Conservation (phyloP, 345 rosid species). For the Lepidium aucheri region DNA sequence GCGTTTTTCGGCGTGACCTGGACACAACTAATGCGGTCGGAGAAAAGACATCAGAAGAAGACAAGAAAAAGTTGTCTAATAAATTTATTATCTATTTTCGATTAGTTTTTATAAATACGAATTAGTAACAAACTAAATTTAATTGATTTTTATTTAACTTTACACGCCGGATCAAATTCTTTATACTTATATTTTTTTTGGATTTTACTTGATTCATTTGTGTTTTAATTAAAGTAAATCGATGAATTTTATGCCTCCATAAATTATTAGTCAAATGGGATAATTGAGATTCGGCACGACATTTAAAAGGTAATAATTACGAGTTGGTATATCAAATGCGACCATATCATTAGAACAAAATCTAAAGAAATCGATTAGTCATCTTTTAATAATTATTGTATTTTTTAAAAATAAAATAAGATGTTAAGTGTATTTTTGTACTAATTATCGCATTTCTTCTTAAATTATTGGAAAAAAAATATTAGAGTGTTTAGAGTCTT, state of each 20-base stretch:
- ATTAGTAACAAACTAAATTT: background rate
- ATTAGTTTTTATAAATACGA: background rate
- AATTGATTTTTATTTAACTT: background rate
- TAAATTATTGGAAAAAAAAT: background rate
- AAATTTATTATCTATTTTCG: no score
- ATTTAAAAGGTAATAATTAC: background rate
- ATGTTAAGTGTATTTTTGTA: no score
- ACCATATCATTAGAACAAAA: constrained; percentile 18
- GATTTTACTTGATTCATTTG: background rate
- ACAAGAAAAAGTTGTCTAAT: constrained; percentile 8
- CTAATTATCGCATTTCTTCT: background rate
- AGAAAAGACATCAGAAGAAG: constrained; percentile 8
- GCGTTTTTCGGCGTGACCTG: constrained; percentile 30
- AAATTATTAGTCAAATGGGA: constrained; percentile 4
- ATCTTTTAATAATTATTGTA: background rate
- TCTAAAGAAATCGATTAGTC: constrained; percentile 5
- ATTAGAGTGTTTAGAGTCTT: background rate
- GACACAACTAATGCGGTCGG: constrained; percentile 24
- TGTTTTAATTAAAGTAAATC: constrained; percentile 1
- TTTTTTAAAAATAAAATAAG: background rate
- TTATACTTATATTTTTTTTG: background rate
- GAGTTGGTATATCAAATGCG: constrained; percentile 1
- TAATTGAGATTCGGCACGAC: background rate
- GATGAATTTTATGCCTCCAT: constrained; percentile 5
- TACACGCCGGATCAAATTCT: background rate